phyloP scores from a whole-genome alignment of 306 rosid genomes.

The Notholithocarpus densiflorus region DNA sequence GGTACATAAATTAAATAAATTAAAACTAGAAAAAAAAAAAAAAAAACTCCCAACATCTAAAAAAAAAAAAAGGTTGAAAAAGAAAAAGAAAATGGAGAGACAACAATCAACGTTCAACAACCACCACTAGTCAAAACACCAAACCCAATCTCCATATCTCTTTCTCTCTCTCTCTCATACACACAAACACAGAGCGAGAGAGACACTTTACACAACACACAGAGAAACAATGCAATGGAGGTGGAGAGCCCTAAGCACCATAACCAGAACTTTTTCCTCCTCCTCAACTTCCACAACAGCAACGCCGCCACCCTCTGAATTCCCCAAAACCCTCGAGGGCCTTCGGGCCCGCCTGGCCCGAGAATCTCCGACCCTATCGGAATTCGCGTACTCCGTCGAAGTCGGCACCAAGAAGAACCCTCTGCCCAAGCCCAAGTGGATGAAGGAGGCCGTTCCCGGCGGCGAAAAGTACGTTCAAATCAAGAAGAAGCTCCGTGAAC shows the following conservation, averaged over 20 bases:
- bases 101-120: too few relatives aligned
- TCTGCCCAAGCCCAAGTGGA: constrained; percentile 97
- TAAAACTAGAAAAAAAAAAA: too few relatives aligned
- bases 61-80: too few relatives aligned
- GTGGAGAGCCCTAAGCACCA: constrained; percentile 28
- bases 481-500: constrained; percentile 86
- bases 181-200: neutral
- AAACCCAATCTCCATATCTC: constrained; percentile 4
- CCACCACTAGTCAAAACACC: neutral
- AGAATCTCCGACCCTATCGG: constrained; percentile 58
- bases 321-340: constrained; percentile 66
- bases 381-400: constrained; percentile 76
- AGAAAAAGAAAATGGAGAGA: too few relatives aligned
- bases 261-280: constrained; percentile 48
- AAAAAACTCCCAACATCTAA: too few relatives aligned
- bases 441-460: constrained; percentile 94
- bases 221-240: constrained; percentile 36
- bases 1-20: too few relatives aligned
- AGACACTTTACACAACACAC: neutral
- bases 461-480: constrained; percentile 94
- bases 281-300: constrained; percentile 32
- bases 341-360: constrained; percentile 76
- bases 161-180: neutral
- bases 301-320: constrained; percentile 15
- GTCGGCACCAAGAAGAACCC: constrained; percentile 99